Base-by-base conservation (phyloP, 225 moss, liverwort and hornwort genomes). In the Pseudisothecium myosuroides region DNA sequence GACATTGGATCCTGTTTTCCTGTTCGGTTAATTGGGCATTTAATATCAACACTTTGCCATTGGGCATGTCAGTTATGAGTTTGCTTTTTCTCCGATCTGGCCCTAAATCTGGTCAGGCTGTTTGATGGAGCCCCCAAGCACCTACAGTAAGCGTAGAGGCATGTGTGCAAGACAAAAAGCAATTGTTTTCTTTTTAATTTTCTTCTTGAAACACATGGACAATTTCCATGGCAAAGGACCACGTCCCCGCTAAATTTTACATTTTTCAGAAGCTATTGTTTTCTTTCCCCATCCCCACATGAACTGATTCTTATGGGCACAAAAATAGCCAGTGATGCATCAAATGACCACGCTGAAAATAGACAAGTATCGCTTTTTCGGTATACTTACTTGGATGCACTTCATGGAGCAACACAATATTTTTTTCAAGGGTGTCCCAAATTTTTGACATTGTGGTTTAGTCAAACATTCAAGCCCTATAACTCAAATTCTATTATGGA, bases 371-470 rank as follows among this genome's bases (percentile, higher is more conserved):
- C 0, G 2, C 9, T 76, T 22, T 13, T 52, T 50, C 0, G 1
- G 17, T 31, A 10, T 29, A 20, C 6, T 36, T 29, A 20, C 10
- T 22, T 14, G 13, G 76, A 5, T 76, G 8, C 2, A 52, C 76
- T 76, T 36, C 34, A 34, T 76, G n/a, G 23, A 68, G 21, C 4
- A 41, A 72, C 9, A 72, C 11, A 43, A 72, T 72, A 5, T n/a
- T 43, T 41, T 14, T 43, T 21, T 2, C 52, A 27, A 27, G 2
- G 8, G 27, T 8, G 5, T n/a, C 5, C 3, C 0, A 4, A 39
- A 16, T 14, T 72, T 72, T 43, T 9, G 41, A 16, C 2, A 27
- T 27, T 26, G 15, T 43, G 8, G 8, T 9, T 43, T 43, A 15
- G 15, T 72, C 16, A 27, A 72, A 14, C 43, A 16, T 72, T 72